phyloP scores from a whole-genome alignment of 352 stramenopile species.

The Phytophthora europaea region DNA sequence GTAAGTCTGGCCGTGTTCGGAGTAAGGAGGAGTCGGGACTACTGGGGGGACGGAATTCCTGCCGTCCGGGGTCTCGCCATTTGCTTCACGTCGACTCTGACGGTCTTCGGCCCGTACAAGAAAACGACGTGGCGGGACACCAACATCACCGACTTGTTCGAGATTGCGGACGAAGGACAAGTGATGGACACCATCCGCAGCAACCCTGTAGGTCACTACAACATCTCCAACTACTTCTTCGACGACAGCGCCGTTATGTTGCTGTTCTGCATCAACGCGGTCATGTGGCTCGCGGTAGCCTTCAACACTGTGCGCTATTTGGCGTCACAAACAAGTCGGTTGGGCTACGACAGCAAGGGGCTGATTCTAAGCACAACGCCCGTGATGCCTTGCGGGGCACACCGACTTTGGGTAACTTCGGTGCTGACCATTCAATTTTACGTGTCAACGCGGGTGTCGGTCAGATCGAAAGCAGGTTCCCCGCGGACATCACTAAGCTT shows the following conservation, averaged over 20 bases:
- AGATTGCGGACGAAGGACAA: neutral
- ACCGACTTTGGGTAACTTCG: conserved; percentile 23
- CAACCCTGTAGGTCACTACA: conserved; percentile 16
- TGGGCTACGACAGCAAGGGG: neutral
- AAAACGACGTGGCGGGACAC: conserved; percentile 24
- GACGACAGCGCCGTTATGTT: conserved; percentile 27
- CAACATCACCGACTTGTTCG: conserved; percentile 23
- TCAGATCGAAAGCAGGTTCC: neutral
- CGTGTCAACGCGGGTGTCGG: neutral
- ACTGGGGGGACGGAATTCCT: conserved; percentile 22
- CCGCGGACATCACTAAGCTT: neutral
- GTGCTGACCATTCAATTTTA: conserved; percentile 25
- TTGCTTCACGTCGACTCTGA: conserved; percentile 44
- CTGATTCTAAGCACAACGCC: conserved; percentile 26
- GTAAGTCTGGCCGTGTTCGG: conserved; percentile 31
- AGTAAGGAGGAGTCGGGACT: conserved; percentile 5
- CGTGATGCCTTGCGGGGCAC: conserved; percentile 18
- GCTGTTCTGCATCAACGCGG: conserved; percentile 23
- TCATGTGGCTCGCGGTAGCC: neutral
- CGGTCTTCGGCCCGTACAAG: conserved; percentile 46
- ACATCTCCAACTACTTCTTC: conserved; percentile 27
- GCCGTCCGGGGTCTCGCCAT: conserved; percentile 45
- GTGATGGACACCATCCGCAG: conserved; percentile 19
- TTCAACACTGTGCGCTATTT: conserved; percentile 4
- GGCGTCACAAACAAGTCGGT: neutral